A percentile compares a stretch with the other conserved stretches of the same genome.
These are phyloP conservation scores for Podosphaera aphanis DNA, from an alignment of 2,329 filamentous ascomycete genomes.

Conservation along the genomic window DNA sequence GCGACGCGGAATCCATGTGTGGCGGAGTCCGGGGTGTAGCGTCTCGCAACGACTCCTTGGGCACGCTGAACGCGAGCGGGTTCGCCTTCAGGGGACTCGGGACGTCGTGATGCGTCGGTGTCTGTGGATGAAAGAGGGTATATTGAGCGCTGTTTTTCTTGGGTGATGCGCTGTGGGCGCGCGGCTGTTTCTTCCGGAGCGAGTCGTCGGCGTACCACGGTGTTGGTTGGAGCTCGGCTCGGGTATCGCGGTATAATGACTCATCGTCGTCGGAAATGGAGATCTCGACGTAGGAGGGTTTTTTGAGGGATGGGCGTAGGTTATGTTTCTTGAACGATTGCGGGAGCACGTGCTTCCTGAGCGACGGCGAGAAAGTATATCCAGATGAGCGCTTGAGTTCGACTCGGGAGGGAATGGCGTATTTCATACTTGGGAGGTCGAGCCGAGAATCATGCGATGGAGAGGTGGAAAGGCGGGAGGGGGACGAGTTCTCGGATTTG, in stretches of 20 bases:
- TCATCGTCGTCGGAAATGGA: conserved; percentile 5
- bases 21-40: conserved; percentile 3
- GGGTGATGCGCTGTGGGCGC: conserved; percentile 12
- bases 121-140: conserved; percentile 18
- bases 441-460: conserved; percentile 29
- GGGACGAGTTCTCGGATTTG: conserved; percentile 32
- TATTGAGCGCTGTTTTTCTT: conserved; percentile 8
- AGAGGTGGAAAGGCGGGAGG: conserved; percentile 27
- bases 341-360: conserved; percentile 2
- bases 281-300: conserved; percentile 27
- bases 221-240: conserved; percentile 1
- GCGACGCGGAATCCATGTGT: conserved; percentile 12
- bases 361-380: conserved; percentile 5
- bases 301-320: conserved; percentile 9
- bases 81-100: conserved; percentile 32
- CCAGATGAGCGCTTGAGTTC: conserved; percentile 25
- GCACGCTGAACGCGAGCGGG: conserved; percentile 16
- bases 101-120: conserved; percentile 17
- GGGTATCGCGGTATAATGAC: neutral
- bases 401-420: conserved; percentile 25
- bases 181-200: conserved; percentile 10
- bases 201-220: conserved; percentile 15
- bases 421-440: conserved; percentile 31
- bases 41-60: neutral
- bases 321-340: neutral